Percentiles rank a stretch among this genome's conserved stretches.
Conservation (phyloP, 805 yeast genomes). For the Kregervanrija fluxuum region DNA sequence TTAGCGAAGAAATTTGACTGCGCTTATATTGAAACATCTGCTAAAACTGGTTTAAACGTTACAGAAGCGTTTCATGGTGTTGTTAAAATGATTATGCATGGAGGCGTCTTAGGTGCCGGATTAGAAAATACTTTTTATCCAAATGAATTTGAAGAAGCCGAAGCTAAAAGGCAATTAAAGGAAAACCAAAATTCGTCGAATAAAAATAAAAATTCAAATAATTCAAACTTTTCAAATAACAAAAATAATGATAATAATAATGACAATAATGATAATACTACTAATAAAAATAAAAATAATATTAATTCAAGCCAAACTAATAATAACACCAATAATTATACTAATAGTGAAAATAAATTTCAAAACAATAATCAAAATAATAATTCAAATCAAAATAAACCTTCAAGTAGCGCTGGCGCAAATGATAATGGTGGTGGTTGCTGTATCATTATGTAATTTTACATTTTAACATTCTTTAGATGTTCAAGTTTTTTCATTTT, state of each 20-base stretch:
- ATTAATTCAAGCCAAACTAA: neutral
- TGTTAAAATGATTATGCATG: slow-evolving; percentile 27
- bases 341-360: neutral
- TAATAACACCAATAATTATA: neutral
- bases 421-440: slow-evolving; percentile 26
- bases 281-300: neutral
- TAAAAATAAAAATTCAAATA: neutral
- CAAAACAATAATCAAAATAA: neutral
- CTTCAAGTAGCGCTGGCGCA: slow-evolving; percentile 8
- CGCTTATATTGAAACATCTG: slow-evolving; percentile 86
- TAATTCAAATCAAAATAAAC: slow-evolving; percentile 2
- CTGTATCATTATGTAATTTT: slow-evolving; percentile 25
- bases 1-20: slow-evolving; percentile 62
- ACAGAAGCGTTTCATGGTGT: slow-evolving; percentile 29
- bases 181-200: neutral
- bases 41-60: slow-evolving; percentile 85
- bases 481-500: neutral
- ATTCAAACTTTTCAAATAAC: neutral
- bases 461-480: neutral
- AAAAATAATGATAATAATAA: neutral
- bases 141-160: slow-evolving; percentile 15
- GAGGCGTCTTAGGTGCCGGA: slow-evolving; percentile 19
- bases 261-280: neutral
- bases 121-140: slow-evolving; percentile 24
- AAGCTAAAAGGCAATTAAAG: slow-evolving; percentile 12